phyloP scores from a whole-genome alignment of 208 protist genomes.

The Leishmania amazonensis region DNA sequence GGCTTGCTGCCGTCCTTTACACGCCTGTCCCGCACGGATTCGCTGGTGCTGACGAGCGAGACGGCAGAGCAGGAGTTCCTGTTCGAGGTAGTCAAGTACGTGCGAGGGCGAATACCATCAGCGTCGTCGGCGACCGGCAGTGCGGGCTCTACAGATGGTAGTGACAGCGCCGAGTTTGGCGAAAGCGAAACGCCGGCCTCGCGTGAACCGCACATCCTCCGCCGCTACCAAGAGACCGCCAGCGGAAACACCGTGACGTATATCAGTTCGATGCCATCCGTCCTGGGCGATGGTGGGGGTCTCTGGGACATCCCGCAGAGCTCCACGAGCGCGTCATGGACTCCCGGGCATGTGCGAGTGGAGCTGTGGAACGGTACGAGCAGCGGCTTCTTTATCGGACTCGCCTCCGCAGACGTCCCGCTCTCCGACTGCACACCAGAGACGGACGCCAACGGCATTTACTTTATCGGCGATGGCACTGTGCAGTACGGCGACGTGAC shows the following conservation, averaged over 20 bases:
- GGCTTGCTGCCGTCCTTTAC: slow-evolving; percentile 60
- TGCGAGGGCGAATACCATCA: slow-evolving; percentile 14
- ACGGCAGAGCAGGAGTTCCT: slow-evolving; percentile 27
- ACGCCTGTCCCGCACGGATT: slow-evolving; percentile 46
- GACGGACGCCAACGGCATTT: slow-evolving; percentile 33
- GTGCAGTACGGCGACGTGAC: slow-evolving; percentile 30
- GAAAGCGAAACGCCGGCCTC: slow-evolving; percentile 23
- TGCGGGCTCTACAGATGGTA: background rate
- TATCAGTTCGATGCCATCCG: slow-evolving; percentile 9
- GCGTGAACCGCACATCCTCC: slow-evolving; percentile 27
- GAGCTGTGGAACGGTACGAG: slow-evolving; percentile 28
- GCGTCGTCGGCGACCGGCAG: background rate
- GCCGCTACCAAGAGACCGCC: slow-evolving; percentile 22
- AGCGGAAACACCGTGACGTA: slow-evolving; percentile 14
- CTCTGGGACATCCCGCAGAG: slow-evolving; percentile 29
- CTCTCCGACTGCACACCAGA: slow-evolving; percentile 19
- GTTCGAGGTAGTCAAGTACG: slow-evolving; percentile 28
- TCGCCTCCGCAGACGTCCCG: slow-evolving; percentile 32
- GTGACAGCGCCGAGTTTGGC: slow-evolving; percentile 6
- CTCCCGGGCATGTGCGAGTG: slow-evolving; percentile 33
- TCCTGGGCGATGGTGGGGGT: slow-evolving; percentile 4
- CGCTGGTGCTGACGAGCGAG: slow-evolving; percentile 41
- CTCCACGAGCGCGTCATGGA: slow-evolving; percentile 28
- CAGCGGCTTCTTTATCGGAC: slow-evolving; percentile 35
- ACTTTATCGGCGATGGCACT: slow-evolving; percentile 40